Evolutionary conservation across 208 protist genomes (phyloP), one percentile per base, ranked within the genome.

Genomic region (Herpetomonas tarakana): DNA sequence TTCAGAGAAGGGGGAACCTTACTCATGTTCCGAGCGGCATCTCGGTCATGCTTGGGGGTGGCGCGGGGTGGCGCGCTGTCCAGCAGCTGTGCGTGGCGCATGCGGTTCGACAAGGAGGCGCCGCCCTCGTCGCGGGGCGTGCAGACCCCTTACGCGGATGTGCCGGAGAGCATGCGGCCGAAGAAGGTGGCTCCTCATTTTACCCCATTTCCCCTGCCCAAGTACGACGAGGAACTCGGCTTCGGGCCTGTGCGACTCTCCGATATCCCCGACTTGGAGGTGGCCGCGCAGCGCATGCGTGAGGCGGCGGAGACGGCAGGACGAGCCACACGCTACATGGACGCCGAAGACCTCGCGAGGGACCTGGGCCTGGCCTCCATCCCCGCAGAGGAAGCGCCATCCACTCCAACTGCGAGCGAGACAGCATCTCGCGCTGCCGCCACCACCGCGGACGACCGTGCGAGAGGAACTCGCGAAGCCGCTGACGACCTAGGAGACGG

Each of bases 141-240:
- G 14, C 9, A 41, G 35, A 50, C 83, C 39, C 45, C 60, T 12
- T 74, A 69, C 55, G 35, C 38, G 19, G 16, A 52, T 0, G 44
- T 92, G 14, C 85, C 88, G 0, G 71, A 74, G 30, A 87, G 75
- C 62, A 92, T 95, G 85, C 72, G 75, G 39, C 83, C 88, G 12
- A 88, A 89, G 56, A 29, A 31, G 0, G 68, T 96, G 3, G 16
- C 54, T 2, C 35, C 75, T 0, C 60, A 81, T 52, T 93, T 92
- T 56, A 96, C 84, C 0, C 89, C 89, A 0, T 96, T 93, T 64
- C 89, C 89, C 12, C 65, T 96, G 19, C 86, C 89, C 2, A 89
- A 83, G 62, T 83, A 92, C 62, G 89, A 96, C 58, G 79, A 60
- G 16, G 62, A 68, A 0, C 56, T 96, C 38, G 89, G 86, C 19